phyloP scores from a whole-genome alignment of 352 stramenopile genomes.

The Phytophthora pini region DNA sequence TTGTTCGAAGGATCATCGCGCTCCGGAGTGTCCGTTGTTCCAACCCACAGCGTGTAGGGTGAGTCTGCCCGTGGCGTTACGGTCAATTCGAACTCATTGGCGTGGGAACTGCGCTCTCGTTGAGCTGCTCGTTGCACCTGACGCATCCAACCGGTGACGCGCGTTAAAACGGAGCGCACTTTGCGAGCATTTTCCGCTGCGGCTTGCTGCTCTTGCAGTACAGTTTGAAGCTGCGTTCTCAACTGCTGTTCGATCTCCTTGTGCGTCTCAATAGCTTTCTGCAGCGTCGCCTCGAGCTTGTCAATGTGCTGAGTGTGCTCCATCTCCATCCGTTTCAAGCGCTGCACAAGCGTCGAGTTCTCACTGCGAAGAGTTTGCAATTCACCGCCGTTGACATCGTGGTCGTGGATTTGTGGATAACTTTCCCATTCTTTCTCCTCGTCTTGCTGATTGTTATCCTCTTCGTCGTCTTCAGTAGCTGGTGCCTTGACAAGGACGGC shows the following conservation, averaged over 20 bases:
- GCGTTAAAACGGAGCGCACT: constrained; percentile 24
- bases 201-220: constrained; percentile 25
- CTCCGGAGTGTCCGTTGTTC: constrained; percentile 14
- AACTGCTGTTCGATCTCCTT: constrained; percentile 27
- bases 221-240: constrained; percentile 14
- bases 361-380: constrained; percentile 20
- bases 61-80: constrained; percentile 18
- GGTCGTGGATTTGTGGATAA: background rate
- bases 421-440: constrained; percentile 12
- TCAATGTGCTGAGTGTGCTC: constrained; percentile 21
- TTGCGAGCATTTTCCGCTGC: constrained; percentile 39
- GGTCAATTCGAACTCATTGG: constrained; percentile 17
- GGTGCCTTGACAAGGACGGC: background rate
- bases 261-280: constrained; percentile 20
- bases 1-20: constrained; percentile 12
- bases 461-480: background rate
- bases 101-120: background rate
- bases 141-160: constrained; percentile 30
- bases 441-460: constrained; percentile 31
- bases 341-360: constrained; percentile 8
- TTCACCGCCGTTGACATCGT: background rate
- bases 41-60: constrained; percentile 23
- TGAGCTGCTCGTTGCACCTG: constrained; percentile 30
- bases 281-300: constrained; percentile 24
- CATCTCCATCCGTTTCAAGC: constrained; percentile 15